Evolutionary conservation across 2,329 filamentous ascomycete species (phyloP), one percentile per base, ranked within the genome.

Genomic region (Tolypocladium tropicale): DNA sequence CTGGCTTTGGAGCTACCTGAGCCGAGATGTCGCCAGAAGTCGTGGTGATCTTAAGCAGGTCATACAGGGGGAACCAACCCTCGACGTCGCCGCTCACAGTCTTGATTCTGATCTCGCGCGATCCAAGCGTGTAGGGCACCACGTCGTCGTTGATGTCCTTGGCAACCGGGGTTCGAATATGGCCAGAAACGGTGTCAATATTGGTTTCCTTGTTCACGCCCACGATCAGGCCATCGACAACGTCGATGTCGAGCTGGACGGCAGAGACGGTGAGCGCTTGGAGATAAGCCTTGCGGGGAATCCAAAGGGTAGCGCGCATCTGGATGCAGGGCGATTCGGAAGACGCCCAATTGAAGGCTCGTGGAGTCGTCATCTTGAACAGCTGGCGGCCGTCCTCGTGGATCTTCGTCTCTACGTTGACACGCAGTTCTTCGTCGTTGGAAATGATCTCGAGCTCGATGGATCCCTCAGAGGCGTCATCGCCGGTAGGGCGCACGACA

Each of bases 51-150:
- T 69, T 66, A 14, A 83, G 71, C 33, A 72, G 65, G 61, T 81
- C 76, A 63, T 75, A 77, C 1, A 82, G 68, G 0, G 79, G 77
- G 69, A 77, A 81, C 64, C 71, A 73, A 33, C 80, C 80, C 16
- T 58, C 57, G 58, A 83, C 73, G 16, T 65, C 53, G 9, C 76
- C 76, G 1, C 76, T 72, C 3, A 72, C 70, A 21, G 78, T 77
- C 30, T 64, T 60, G 16, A 77, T 69, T 32, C 69, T 63, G 55
- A 78, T 73, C 53, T 70, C 62, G 34, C 76, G 72, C 0, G 75
- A 74, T 55, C 73, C 65, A 50, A 82, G 66, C 7, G 61, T 59
- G 64, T 76, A 80, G 1, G 72, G 67, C 10, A 63, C 58, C 12
- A 64, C 55, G 18, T 59, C 60, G 23, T 68, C 63, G 53, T 63